Evolutionary conservation across 305 asterid species (phyloP).

Genomic region (Fraxinus nigra): DNA sequence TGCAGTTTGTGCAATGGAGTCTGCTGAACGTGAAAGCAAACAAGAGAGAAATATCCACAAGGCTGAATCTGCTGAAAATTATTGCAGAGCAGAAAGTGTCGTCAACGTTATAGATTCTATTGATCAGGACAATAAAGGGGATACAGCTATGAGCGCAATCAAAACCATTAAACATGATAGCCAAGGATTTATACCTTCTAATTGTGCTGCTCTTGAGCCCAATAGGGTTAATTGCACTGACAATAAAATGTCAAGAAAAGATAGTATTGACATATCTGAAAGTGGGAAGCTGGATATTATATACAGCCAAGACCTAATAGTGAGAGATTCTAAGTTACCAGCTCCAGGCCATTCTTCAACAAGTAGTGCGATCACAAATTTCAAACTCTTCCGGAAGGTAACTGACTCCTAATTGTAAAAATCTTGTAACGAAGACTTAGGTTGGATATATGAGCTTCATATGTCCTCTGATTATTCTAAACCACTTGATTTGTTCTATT

Average conservation of each 20-base stretch:
- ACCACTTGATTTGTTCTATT: slow-evolving; percentile 4
- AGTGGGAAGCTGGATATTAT: slow-evolving; percentile 64
- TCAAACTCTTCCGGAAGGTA: slow-evolving; percentile 91
- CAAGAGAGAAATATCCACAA: slow-evolving; percentile 28
- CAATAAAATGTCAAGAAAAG: slow-evolving; percentile 33
- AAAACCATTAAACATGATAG: slow-evolving; percentile 31
- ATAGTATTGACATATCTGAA: slow-evolving; percentile 37
- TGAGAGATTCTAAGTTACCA: slow-evolving; percentile 41
- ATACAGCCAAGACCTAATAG: slow-evolving; percentile 77
- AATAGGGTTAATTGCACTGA: slow-evolving; percentile 26
- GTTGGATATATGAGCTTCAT: slow-evolving; percentile 12
- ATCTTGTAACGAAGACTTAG: background rate
- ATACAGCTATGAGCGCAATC: slow-evolving; percentile 18
- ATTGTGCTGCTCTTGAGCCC: slow-evolving; percentile 22
- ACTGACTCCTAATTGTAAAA: background rate
- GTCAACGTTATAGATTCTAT: slow-evolving; percentile 36
- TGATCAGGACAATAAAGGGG: slow-evolving; percentile 36
- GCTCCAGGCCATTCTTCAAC: slow-evolving; percentile 35
- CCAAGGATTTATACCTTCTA: slow-evolving; percentile 31
- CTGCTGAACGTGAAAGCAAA: slow-evolving; percentile 48
- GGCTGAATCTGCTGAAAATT: slow-evolving; percentile 32
- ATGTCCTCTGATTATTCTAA: slow-evolving; percentile 10
- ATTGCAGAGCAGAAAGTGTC: slow-evolving; percentile 29
- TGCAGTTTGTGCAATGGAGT: slow-evolving; percentile 35
- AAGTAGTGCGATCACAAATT: slow-evolving; percentile 42